phyloP scores from a whole-genome alignment of 2,329 filamentous ascomycete species.

The Verticillium longisporum region DNA sequence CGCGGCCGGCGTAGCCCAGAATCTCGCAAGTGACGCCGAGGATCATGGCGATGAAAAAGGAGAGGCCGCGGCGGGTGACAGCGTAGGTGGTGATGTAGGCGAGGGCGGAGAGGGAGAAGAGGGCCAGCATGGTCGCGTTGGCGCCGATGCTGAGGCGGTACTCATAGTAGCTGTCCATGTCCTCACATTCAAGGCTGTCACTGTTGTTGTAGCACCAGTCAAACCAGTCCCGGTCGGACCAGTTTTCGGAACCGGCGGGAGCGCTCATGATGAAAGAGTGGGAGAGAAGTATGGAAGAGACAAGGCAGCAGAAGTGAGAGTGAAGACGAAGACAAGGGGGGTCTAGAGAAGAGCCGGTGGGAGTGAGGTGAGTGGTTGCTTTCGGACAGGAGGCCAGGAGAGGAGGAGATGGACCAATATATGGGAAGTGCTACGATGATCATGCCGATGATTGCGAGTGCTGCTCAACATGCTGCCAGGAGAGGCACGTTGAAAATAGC shows the following conservation, averaged over 20 bases:
- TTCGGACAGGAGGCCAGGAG: too few relatives aligned
- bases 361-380: neutral
- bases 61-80: conserved; percentile 37
- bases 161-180: conserved; percentile 33
- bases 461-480: neutral
- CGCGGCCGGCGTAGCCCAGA: conserved; percentile 51
- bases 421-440: too few relatives aligned
- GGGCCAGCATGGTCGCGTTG: conserved; percentile 42
- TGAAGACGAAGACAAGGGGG: neutral
- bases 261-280: neutral
- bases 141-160: conserved; percentile 48
- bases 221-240: conserved; percentile 5
- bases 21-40: conserved; percentile 49
- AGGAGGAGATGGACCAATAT: too few relatives aligned
- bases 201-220: conserved; percentile 22
- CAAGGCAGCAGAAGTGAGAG: neutral
- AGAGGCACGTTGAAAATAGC: neutral
- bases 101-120: conserved; percentile 41
- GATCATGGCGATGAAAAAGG: conserved; percentile 46
- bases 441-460: too few relatives aligned
- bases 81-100: conserved; percentile 31
- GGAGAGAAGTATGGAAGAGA: neutral
- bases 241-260: conserved; percentile 7
- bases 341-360: neutral
- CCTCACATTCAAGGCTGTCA: conserved; percentile 17